phyloP scores from a whole-genome alignment of 345 rosid species.

The Laguncularia racemosa region DNA sequence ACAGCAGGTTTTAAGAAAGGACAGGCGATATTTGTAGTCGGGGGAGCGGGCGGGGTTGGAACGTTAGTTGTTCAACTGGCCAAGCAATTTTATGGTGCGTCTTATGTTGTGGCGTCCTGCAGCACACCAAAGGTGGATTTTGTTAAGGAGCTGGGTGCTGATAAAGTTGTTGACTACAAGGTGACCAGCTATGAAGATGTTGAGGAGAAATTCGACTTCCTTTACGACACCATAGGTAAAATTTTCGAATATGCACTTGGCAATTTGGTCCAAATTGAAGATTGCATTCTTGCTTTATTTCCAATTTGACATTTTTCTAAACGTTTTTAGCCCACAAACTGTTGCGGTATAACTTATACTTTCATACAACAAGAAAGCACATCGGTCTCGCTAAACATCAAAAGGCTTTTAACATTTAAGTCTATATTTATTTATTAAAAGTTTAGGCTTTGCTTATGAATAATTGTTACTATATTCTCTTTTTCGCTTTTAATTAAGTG shows the following conservation, averaged over 20 bases:
- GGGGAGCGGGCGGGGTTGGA: constrained; percentile 47
- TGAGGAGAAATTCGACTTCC: constrained; percentile 29
- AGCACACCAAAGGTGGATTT: constrained; percentile 38
- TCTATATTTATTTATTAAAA: no score
- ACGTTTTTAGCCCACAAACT: no score
- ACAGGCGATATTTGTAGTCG: constrained; percentile 28
- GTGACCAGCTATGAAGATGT: constrained; percentile 23
- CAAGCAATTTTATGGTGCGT: constrained; percentile 30
- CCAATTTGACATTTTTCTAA: neutral
- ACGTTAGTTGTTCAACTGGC: constrained; percentile 38
- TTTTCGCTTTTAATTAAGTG: no score
- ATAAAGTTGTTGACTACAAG: constrained; percentile 31
- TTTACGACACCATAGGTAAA: constrained; percentile 37
- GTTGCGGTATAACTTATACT: no score
- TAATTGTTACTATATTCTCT: no score
- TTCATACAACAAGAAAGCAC: no score
- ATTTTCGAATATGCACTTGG: neutral
- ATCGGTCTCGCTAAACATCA: no score
- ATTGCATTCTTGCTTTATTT: neutral
- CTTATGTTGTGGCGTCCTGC: constrained; percentile 32
- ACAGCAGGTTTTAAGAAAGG: constrained; percentile 26
- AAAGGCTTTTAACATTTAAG: no score
- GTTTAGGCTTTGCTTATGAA: no score
- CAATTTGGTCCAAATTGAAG: no score
- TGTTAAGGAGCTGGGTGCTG: constrained; percentile 32